Evolutionary conservation across 2,329 filamentous ascomycete genomes (phyloP), one percentile per base, ranked within the genome.

Genomic region (Colletotrichum ledebouriae): DNA sequence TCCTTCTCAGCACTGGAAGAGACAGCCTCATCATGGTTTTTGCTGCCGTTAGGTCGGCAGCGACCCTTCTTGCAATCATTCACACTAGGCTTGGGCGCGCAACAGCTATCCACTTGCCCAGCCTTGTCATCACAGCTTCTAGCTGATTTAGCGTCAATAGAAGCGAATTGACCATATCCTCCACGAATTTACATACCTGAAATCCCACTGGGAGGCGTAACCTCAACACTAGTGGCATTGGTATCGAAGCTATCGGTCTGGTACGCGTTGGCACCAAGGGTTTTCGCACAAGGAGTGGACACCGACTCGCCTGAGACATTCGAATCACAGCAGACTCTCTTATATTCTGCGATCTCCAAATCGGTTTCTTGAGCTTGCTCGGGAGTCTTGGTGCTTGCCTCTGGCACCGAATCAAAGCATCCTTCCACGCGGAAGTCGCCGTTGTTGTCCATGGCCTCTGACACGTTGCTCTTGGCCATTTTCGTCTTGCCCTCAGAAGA

Each of bases 51-150:
- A 25, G 9, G 29, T 6, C 12, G 22, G 1, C 69, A 70, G 4
- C 61, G 69, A 3, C 12, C 53, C 25, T 63, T 69, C 1, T 44
- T 50, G 22, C 59, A 69, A 13, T 34, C 25, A 7, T 69, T 22
- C 11, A 29, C 4, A 5, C 22, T n/a, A 9, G 42, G 15, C 42
- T 46, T 46, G 42, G 42, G n/a, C 15, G 6, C 12, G 9, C 42
- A 46, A 46, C n/a, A 46, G 9, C 20, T n/a, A 6, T n/a, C 42
- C 15, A n/a, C 12, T 46, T 20, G 6, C 15, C 42, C 42, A n/a
- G 12, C n/a, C 42, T 46, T 46, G 5, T n/a, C 2, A 4, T 10
- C 15, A n/a, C 42, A 46, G 17, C 12, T 6, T 10, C 15, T 20
- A 9, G 15, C 42, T 46, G 7, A 3, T 10, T 7, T 17, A n/a